Evolutionary conservation across 306 rosid species (phyloP), one percentile per base, ranked within the genome.

Genomic region (Cicer judaicum): DNA sequence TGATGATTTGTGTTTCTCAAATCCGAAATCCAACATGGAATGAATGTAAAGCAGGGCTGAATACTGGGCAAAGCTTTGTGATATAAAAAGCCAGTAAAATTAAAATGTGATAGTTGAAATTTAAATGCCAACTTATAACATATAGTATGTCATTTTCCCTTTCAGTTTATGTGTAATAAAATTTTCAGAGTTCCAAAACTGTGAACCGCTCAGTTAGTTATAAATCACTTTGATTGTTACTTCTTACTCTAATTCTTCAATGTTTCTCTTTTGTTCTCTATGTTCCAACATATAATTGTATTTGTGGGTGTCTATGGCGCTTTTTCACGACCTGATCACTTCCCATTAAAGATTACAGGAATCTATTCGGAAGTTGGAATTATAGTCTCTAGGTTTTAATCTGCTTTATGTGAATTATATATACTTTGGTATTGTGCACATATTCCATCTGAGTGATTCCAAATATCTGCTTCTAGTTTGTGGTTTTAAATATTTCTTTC

Each of bases 401-500:
- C 52, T 40, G 38, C 52, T 72, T 41, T 44, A 24, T 73, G 21
- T 43, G 8, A 65, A 66, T 75, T 61, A 8, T 57, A 8, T 57
- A 71, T 34, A 29, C 52, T 63, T 41, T 29, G 18, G 60, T 61
- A 38, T 52, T 57, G 2, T 74, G 56, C 21, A 10, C 6, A 49
- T 67, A 56, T 68, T 72, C 5, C 48, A 38, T 29, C 49, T 12
- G 42, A 69, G 74, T 72, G 8, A 10, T 42, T 71, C 64, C 13
- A 8, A 15, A 55, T 41, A 34, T 40, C 54, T 72, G 44, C 64
- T 24, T 65, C 7, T 57, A 13, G 75, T 46, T 55, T 0, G 1
- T 38, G 82, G 54, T 53, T 72, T 83, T 54, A 71, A 57, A 79
- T 39, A 5, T 29, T 34, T 61, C 40, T 57, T 81, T 57, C 57